These are phyloP conservation scores for Pseudonitzschia multiseries DNA, from an alignment of 108 stramenopile species.

Conservation along the genomic window DNA sequence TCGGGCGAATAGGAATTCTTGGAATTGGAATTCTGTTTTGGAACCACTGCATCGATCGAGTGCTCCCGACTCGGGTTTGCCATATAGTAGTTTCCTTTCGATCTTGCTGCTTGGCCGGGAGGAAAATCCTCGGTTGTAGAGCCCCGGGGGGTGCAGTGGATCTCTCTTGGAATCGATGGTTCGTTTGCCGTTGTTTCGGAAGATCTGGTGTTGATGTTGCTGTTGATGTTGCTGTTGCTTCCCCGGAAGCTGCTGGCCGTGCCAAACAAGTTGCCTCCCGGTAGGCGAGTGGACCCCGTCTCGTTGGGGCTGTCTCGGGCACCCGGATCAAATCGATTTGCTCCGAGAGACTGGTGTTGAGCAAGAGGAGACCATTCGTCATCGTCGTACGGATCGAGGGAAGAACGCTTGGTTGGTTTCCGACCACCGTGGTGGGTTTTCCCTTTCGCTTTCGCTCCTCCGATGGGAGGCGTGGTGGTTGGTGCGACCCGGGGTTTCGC, in stretches of 20 bases:
- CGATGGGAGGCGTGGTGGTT: neutral
- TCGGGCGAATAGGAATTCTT: too few relatives aligned
- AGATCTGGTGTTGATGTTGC: too few relatives aligned
- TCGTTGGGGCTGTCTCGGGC: neutral
- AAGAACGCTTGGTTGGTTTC: neutral
- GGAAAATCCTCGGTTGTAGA: neutral
- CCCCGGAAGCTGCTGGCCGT: neutral
- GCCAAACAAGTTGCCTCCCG: neutral
- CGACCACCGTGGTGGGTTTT: neutral
- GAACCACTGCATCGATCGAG: neutral
- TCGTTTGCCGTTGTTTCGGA: too few relatives aligned
- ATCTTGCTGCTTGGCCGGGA: neutral
- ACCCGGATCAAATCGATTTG: neutral
- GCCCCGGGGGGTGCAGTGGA: neutral
- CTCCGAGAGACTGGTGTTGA: neutral
- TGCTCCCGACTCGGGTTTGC: too few relatives aligned
- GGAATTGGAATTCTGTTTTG: neutral
- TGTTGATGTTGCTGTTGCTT: neutral
- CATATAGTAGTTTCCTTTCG: neutral
- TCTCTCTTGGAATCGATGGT: neutral
- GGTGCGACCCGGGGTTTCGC: neutral
- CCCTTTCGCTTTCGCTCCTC: neutral
- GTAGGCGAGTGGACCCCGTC: neutral
- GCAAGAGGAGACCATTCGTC: constrained; percentile 6
- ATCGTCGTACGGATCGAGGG: neutral